These are phyloP conservation scores for Ormosia emarginata DNA, from an alignment of 306 rosid genomes.

Conservation along the genomic window DNA sequence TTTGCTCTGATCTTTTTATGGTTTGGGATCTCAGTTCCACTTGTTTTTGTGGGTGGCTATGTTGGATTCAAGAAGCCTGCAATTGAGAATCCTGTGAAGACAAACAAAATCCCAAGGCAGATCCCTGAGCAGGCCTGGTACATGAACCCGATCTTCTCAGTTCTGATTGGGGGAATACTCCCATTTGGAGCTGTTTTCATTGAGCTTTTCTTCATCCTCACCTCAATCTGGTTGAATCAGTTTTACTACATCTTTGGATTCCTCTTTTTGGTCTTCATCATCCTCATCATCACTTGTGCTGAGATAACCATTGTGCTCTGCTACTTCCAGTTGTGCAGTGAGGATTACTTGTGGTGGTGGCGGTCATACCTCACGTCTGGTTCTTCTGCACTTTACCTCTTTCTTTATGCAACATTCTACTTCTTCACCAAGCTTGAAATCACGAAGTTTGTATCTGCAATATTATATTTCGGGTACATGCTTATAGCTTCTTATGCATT, in stretches of 20 bases:
- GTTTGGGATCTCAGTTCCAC: slow-evolving; percentile 99
- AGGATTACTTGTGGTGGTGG: slow-evolving; percentile 99
- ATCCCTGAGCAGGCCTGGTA: slow-evolving; percentile 99
- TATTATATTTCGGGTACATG: slow-evolving; percentile 94
- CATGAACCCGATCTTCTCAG: slow-evolving; percentile 89
- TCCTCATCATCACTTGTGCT: slow-evolving; percentile 88
- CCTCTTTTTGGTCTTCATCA: slow-evolving; percentile 90
- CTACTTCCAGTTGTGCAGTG: slow-evolving; percentile 98
- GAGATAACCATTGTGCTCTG: slow-evolving; percentile 94
- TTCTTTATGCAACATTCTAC: slow-evolving; percentile 94
- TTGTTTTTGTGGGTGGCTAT: slow-evolving; percentile 89
- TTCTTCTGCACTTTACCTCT: slow-evolving; percentile 90
- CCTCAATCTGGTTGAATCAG: slow-evolving; percentile 99
- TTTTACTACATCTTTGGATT: slow-evolving; percentile 97
- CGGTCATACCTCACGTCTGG: slow-evolving; percentile 93
- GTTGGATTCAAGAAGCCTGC: slow-evolving; percentile 96
- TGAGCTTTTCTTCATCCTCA: slow-evolving; percentile 96
- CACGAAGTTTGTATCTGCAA: slow-evolving; percentile 84
- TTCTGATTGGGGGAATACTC: slow-evolving; percentile 92
- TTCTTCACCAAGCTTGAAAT: slow-evolving; percentile 99
- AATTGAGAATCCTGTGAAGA: slow-evolving; percentile 93
- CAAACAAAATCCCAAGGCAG: slow-evolving; percentile 97
- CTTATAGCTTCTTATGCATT: slow-evolving; percentile 89
- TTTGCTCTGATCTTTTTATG: slow-evolving; percentile 90
- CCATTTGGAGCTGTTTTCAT: slow-evolving; percentile 98